These are phyloP conservation scores for Annulohypoxylon truncatum DNA, from an alignment of 2,329 filamentous ascomycete species.

Conservation along the genomic window DNA sequence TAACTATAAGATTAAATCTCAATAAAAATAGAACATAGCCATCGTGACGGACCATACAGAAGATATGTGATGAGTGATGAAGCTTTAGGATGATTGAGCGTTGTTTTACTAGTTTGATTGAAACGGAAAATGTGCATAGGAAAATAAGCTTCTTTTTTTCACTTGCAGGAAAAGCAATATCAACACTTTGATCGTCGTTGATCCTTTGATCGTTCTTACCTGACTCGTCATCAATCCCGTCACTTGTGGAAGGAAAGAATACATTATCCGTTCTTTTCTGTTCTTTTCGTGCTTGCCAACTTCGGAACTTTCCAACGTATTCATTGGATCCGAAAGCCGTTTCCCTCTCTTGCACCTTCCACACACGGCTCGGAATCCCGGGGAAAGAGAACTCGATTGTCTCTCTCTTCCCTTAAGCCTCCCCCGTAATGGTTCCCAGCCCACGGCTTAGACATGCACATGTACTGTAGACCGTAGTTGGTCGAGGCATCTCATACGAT, in stretches of 20 bases:
- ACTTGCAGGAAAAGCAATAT: conserved; percentile 18
- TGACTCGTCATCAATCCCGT: conserved; percentile 22
- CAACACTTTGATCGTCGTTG: conserved; percentile 1
- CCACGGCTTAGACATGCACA: conserved; percentile 17
- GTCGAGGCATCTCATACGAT: background rate
- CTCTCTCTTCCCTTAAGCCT: conserved; percentile 25
- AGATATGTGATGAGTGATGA: conserved; percentile 31
- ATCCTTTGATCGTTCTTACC: background rate
- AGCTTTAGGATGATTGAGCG: background rate
- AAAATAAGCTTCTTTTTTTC: conserved; percentile 35
- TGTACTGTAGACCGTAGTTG: conserved; percentile 4
- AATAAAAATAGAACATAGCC: conserved; percentile 10
- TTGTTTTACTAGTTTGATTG: conserved; percentile 6
- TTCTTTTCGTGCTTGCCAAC: conserved; percentile 27
- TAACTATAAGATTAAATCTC: conserved; percentile 21
- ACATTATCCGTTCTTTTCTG: background rate
- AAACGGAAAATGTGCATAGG: conserved; percentile 26
- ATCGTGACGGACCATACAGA: conserved; percentile 26
- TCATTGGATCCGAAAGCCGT: conserved; percentile 29
- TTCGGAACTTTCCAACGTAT: conserved; percentile 31
- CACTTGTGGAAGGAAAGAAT: conserved; percentile 2
- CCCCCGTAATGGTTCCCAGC: background rate
- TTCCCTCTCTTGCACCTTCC: conserved; percentile 16
- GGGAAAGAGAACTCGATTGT: background rate
- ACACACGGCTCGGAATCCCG: conserved; percentile 23